Base-by-base conservation (phyloP, 2,329 filamentous ascomycete genomes). In the Fusarium sp. region DNA sequence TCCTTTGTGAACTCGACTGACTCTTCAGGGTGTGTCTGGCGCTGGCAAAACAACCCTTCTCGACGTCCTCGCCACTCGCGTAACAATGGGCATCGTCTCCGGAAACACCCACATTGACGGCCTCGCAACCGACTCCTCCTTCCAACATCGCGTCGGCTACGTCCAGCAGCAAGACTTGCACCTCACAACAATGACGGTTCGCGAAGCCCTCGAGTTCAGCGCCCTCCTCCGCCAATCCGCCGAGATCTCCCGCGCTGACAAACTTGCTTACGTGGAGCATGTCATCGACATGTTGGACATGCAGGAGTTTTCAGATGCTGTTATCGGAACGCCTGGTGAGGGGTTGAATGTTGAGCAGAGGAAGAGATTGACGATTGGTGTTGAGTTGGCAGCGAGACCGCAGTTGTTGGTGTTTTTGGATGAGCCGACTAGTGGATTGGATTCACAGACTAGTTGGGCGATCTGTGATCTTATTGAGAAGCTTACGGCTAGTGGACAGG, bases 31-130 rank as follows among this genome's bases (percentile, higher is more conserved):
- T 79, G 91, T 91, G 11, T 91, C 90, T 50, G 92, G 92, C 71
- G 92, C 92, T 30, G 92, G 92, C 44, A 95, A 94, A 79, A 94
- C 92, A 0, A 94, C 92, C 4, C 85, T 95, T 20, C 83, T 95
- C 24, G 91, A 94, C 79, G 91, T 92, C 8, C 86, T 95, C 48
- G 92, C 92, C 22, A 91, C 89, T 44, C 90, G 92, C 76, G 90
- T 91, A 6, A 93, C 91, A 4, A 92, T 93, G 88, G 92, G 92
- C 78, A 87, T 93, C 36, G 90, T 94, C 18, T 86, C 86, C 28
- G 92, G 92, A 60, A 88, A 93, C 68, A 93, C 93, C 83, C 82
- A 91, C 26, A 91, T 93, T 18, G 90, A 93, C 72, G 91, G 91
- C 9, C 85, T 84, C 26, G 88, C 87, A 47, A 88, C 90, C 26